Base-by-base conservation (phyloP, 139 green algal species). In the Micromonas commoda region DNA sequence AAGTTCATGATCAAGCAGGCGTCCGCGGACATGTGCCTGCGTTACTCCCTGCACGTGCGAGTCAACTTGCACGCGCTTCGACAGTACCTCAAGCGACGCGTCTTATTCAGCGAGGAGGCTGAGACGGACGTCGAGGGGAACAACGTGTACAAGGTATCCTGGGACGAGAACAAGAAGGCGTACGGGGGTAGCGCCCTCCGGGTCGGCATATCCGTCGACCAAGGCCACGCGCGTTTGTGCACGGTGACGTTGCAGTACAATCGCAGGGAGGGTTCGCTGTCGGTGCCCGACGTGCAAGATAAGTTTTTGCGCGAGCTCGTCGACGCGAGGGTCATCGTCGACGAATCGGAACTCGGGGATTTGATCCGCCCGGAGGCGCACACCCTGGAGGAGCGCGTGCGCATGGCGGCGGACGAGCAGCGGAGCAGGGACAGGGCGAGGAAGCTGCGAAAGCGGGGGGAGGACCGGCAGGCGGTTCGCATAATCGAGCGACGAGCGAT, bases 281-380 rank as follows among this genome's bases (percentile, higher is more conserved):
- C n/a, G n/a, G 31, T 54, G 65, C 19, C 38, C 5, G 65, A 73
- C n/a, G 65, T 73, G 28, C 65, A 38, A 5, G 65, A 73, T 26
- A 34, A 28, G 35, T 73, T 73, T 29, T 73, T 73, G 28, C 28
- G 65, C 16, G 65, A 73, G 65, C 65, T 73, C 31, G 31, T 35
- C 26, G 65, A 51, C 20, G 65, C 65, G 65, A 29, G 65, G 28
- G 65, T 73, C 28, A 37, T 73, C 65, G n/a, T 54, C n/a, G 65
- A 38, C 65, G 35, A 34, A 57, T 57, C 45, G 16, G 45, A 57
- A 16, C 45, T 57, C 45, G 45, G 45, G 9, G 45, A 57, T 9
- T 16, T 57, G 45, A 23, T 57, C 45, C 45, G 16, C 45, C 9
- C 9, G 9, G 45, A 57, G 45, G 45, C n/a, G n/a, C n/a, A 57